Conservation (phyloP, 495 filamentous ascomycete species). For the Penicillium subrubescens region DNA sequence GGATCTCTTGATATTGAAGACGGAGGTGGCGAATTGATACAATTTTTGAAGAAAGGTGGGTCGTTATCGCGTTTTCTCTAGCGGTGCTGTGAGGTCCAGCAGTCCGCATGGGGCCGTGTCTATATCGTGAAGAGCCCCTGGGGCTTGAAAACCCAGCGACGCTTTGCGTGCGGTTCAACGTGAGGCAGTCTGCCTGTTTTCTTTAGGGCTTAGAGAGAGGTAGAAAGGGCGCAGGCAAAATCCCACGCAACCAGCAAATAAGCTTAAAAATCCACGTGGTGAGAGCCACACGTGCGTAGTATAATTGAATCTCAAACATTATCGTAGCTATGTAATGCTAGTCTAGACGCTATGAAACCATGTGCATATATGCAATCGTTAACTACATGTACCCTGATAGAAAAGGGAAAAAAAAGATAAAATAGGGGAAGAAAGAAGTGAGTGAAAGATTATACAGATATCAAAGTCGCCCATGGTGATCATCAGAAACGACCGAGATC, state of each 20-base stretch:
- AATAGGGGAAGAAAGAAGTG: neutral
- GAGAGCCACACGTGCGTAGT: neutral
- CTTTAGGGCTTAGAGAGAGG: neutral
- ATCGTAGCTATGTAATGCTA: neutral
- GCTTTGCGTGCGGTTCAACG: neutral
- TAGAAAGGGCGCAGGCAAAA: neutral
- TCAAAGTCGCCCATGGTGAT: neutral
- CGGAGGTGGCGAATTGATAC: neutral
- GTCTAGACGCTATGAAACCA: neutral
- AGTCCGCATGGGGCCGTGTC: neutral
- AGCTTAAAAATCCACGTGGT: neutral
- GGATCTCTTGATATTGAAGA: neutral
- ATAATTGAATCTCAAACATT: neutral
- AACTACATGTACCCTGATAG: neutral
- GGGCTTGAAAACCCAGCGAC: neutral
- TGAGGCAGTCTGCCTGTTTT: neutral
- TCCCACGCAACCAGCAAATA: neutral
- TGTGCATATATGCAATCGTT: constrained; percentile 2
- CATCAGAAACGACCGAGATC: constrained; percentile 28
- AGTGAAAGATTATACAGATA: neutral
- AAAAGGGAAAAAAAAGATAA: neutral
- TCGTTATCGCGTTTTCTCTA: neutral
- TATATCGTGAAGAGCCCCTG: neutral
- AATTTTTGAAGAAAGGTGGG: neutral
- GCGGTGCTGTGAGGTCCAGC: neutral